These are phyloP conservation scores for Onygena corvina DNA, from an alignment of 2,329 filamentous ascomycete species.

Conservation along the genomic window DNA sequence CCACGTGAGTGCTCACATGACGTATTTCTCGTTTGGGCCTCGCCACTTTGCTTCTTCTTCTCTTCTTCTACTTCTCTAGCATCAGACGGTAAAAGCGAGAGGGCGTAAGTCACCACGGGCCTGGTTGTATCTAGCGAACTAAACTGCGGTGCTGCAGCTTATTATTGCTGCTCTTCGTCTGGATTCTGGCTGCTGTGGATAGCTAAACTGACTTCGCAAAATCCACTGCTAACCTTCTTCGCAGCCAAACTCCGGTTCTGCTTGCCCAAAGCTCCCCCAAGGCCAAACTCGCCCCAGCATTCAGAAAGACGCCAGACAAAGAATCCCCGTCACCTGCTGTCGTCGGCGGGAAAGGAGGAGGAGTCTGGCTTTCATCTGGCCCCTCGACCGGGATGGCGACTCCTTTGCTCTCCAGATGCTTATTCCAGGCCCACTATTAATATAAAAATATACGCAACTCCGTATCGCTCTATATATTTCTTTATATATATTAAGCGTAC, in stretches of 20 bases:
- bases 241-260: background rate
- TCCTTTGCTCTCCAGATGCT: background rate
- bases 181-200: background rate
- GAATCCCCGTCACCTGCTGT: background rate
- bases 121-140: too few relatives aligned
- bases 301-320: background rate
- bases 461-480: too few relatives aligned
- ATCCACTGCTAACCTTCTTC: conserved; percentile 4
- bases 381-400: background rate
- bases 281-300: background rate
- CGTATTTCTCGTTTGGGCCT: background rate
- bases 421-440: conserved; percentile 4
- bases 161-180: too few relatives aligned
- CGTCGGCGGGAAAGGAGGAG: background rate
- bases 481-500: too few relatives aligned
- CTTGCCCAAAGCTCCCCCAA: conserved; percentile 4
- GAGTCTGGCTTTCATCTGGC: background rate
- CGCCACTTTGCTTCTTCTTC: too few relatives aligned
- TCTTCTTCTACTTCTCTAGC: too few relatives aligned
- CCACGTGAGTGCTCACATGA: conserved; percentile 5
- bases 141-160: too few relatives aligned
- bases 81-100: too few relatives aligned
- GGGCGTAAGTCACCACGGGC: too few relatives aligned
- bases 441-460: background rate
- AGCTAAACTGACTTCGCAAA: background rate